Conservation (phyloP, 441 rosid genomes). For the Melastoma candidum region DNA sequence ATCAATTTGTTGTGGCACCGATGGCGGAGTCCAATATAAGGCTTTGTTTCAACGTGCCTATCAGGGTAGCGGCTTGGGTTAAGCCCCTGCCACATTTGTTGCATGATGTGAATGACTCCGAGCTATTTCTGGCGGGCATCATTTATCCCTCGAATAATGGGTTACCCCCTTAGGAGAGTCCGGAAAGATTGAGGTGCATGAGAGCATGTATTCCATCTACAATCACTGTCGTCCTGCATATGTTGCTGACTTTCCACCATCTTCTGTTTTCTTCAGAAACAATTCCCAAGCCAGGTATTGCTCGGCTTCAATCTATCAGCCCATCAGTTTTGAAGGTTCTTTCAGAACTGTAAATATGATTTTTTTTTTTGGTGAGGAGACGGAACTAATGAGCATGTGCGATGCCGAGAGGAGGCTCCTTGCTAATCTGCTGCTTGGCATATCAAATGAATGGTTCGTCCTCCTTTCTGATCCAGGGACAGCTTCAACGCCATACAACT, state of each 20-base stretch:
- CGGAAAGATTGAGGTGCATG: conserved; percentile 54
- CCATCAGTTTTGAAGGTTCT: too few relatives aligned
- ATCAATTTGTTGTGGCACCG: conserved; percentile 15
- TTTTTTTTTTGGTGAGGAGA: too few relatives aligned
- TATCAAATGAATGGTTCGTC: conserved; percentile 14
- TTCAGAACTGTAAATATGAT: too few relatives aligned
- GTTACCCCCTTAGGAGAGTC: conserved; percentile 50
- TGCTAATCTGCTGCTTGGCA: conserved; percentile 10
- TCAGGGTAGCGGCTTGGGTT: conserved; percentile 36
- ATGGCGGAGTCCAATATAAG: conserved; percentile 28
- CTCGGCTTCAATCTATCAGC: too few relatives aligned
- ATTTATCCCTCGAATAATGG: conserved; percentile 34
- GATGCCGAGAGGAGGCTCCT: conserved; percentile 15
- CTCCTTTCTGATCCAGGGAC: conserved; percentile 13
- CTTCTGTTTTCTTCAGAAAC: too few relatives aligned
- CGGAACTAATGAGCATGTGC: conserved; percentile 6
- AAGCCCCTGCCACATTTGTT: conserved; percentile 43
- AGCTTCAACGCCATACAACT: neutral
- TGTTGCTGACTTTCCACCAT: conserved; percentile 6
- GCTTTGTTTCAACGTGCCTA: conserved; percentile 30
- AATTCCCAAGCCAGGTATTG: conserved; percentile 60
- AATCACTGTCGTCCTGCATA: conserved; percentile 54
- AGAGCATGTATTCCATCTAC: conserved; percentile 45
- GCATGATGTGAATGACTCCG: conserved; percentile 58
- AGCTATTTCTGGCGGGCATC: conserved; percentile 70